Base-by-base conservation (phyloP, 208 protist genomes). In the Trichomonas tenax region DNA sequence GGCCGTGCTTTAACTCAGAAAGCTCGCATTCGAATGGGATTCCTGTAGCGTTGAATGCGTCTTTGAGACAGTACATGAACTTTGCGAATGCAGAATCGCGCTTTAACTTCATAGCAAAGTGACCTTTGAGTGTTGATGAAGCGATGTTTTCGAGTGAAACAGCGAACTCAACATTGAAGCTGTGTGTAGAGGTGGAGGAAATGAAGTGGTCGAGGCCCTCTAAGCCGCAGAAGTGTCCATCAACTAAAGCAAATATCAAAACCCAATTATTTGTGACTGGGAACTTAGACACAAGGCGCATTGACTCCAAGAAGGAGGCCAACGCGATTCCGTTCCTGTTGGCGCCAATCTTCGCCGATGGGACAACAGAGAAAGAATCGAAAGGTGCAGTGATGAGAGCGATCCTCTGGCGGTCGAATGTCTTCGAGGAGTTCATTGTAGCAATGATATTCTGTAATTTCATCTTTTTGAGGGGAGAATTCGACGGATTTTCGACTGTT, bases 191-290 rank as follows among this genome's bases (percentile, higher is more conserved):
- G 17, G 51, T 23, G 17, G 86, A 34, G 23, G 17, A 34, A 21
- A 93, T 48, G 15, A 26, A 34, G 15, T 93, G 41, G 11, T 93
- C 86, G 4, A 93, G 44, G n/a, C 86, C 86, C 51, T 93, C 86
- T 10, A 58, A 51, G 9, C 8, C 26, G 38, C 86, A 93, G 44
- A 38, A 93, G 4, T 93, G 40, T 0, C 86, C 86, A 93, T 93
- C 86, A 38, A 44, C 45, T 8, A 93, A 44, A 51, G 86, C 86
- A 51, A 93, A 93, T 9, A 93, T 41, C 17, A 93, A 93, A 38
- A 93, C 86, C 86, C 86, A 93, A 38, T 93, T 93, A 51, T 93
- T 93, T n/a, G 86, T 93, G 51, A 93, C 14, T 26, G 86, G 86
- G 44, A 93, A 93, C 21, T 93, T 93, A 38, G 86, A 93, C 48